These are phyloP conservation scores for Lotus japonicus DNA, from an alignment of 306 rosid species.

Conservation along the genomic window DNA sequence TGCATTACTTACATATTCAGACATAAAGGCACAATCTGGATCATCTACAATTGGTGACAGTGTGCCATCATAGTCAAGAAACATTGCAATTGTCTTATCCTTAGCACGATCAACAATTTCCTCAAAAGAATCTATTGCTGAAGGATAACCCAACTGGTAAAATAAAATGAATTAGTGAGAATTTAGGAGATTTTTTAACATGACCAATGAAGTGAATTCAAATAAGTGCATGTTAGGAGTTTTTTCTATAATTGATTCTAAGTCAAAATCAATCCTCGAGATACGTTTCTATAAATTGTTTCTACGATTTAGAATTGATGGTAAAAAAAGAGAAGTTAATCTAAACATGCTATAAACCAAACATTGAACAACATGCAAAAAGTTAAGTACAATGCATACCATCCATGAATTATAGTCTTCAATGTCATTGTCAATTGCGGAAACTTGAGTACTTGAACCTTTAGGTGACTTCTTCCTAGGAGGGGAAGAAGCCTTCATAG, in stretches of 20 bases:
- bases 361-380: background rate
- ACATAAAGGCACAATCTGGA: slow-evolving; percentile 80
- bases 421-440: slow-evolving; percentile 52
- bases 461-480: slow-evolving; percentile 62
- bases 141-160: slow-evolving; percentile 68
- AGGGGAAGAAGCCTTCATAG: slow-evolving; percentile 93
- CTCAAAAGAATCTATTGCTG: slow-evolving; percentile 61
- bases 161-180: background rate
- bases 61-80: slow-evolving; percentile 90
- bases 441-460: slow-evolving; percentile 38
- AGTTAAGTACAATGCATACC: slow-evolving; percentile 34
- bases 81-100: slow-evolving; percentile 71
- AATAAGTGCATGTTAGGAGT: background rate
- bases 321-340: too few relatives aligned
- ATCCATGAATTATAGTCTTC: slow-evolving; percentile 57
- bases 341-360: background rate
- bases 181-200: background rate
- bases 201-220: background rate
- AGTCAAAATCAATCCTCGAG: too few relatives aligned
- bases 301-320: too few relatives aligned
- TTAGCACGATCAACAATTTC: slow-evolving; percentile 44
- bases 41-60: slow-evolving; percentile 94
- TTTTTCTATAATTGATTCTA: too few relatives aligned
- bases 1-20: slow-evolving; percentile 49
- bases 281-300: too few relatives aligned